Conservation (phyloP, 257 asterid genomes). For the Primulina huaijiensis region DNA sequence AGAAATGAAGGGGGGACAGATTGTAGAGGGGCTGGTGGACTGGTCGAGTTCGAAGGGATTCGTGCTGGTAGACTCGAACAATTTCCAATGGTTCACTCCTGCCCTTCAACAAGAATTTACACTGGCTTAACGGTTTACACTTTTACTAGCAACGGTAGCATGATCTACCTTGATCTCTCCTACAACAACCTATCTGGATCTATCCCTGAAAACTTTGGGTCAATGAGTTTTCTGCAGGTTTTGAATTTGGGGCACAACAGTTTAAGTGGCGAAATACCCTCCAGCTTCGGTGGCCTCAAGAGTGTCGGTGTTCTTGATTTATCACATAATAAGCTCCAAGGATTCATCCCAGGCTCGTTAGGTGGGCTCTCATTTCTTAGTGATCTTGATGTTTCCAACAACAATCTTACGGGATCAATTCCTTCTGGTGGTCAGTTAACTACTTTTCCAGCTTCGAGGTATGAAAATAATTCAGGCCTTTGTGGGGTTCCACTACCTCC, state of each 20-base stretch:
- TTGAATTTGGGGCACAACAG: slow-evolving; percentile 79
- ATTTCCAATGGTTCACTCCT: slow-evolving; percentile 76
- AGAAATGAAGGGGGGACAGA: slow-evolving; percentile 88
- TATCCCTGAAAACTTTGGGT: slow-evolving; percentile 66
- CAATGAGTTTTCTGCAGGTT: slow-evolving; percentile 69
- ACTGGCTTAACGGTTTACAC: slow-evolving; percentile 72
- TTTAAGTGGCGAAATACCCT: slow-evolving; percentile 66
- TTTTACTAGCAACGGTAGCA: slow-evolving; percentile 68
- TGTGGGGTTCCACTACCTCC: slow-evolving; percentile 83
- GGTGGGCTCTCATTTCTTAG: slow-evolving; percentile 76
- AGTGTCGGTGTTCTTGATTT: slow-evolving; percentile 78
- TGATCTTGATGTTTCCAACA: slow-evolving; percentile 91
- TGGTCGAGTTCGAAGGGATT: slow-evolving; percentile 85
- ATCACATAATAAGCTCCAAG: slow-evolving; percentile 69
- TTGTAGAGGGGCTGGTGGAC: slow-evolving; percentile 90
- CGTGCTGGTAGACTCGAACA: slow-evolving; percentile 53
- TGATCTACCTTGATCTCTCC: slow-evolving; percentile 85
- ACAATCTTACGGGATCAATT: slow-evolving; percentile 61
- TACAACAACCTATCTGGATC: slow-evolving; percentile 66
- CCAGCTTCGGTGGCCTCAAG: slow-evolving; percentile 66
- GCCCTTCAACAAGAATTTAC: slow-evolving; percentile 75
- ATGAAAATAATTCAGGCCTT: slow-evolving; percentile 74
- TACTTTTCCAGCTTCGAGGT: slow-evolving; percentile 77
- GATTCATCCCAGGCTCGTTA: slow-evolving; percentile 69
- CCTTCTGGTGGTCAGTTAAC: slow-evolving; percentile 88